Base-by-base conservation (phyloP, 164 flowering plant species). In the Santalum album region DNA sequence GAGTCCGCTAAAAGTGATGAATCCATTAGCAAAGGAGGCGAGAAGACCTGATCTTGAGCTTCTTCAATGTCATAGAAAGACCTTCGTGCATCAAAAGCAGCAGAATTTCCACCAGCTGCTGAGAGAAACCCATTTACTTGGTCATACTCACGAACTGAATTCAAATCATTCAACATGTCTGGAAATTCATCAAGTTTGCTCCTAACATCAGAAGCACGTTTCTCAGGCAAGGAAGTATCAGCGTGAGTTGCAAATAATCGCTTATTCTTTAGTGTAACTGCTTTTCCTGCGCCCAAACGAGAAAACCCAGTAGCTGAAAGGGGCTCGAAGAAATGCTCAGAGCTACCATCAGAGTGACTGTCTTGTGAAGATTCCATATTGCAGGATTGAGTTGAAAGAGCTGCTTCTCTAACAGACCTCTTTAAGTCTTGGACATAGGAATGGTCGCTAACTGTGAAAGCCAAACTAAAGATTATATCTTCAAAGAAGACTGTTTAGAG, bases 11-110 rank as follows among this genome's bases (percentile, higher is more conserved):
- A 64, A 24, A 85, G 66, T 20, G 92, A 77, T 25, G 91, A 61
- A 24, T 94, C 97, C 86, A 85, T 78, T 40, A 85, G 76, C 68
- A 94, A 72, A 50, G 95, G 90, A 58, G 97, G 96, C n/a, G 99
- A 87, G 62, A 87, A 83, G 43, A 79, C 90, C 61, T 83, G 84
- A 65, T 82, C 88, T 48, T 66, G 79, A 62, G 34, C 34, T 29
- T 29, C 34, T 29, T 29, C 34, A 29, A 29, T 29, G 34, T 29
- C 34, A 75, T 59, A 80, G 59, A 87, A 73, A 25, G 71, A 66
- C 59, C 58, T 66, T 25, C 57, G 78, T 23, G 65, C 63, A 66
- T 71, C 79, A 57, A 76, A 68, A 46, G 71, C 49, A 51, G 71
- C 65, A 70, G 55, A 62, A 57, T 77, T 76, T 54, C 81, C 71